Percentiles rank a stretch among this genome's conserved stretches.
Evolutionary conservation across 164 flowering plant genomes (phyloP).

Genomic region (Macadamia tetraphylla): DNA sequence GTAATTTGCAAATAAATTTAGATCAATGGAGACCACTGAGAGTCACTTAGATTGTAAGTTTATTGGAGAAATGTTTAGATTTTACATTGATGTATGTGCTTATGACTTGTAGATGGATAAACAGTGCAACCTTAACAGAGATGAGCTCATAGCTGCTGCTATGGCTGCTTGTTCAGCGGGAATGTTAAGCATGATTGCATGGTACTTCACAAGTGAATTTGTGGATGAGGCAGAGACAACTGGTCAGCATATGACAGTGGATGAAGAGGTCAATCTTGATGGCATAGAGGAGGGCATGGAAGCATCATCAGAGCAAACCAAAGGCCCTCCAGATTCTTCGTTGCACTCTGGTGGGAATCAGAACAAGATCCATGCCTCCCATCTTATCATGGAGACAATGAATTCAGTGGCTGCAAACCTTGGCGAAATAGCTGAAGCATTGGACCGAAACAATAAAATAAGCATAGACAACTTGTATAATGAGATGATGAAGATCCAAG

Average conservation of each 20-base stretch:
- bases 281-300: conserved; percentile 3
- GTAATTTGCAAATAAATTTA: neutral
- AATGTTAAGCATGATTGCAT: neutral
- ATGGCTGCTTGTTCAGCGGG: conserved; percentile 8
- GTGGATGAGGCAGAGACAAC: neutral
- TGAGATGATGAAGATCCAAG: conserved; percentile 6
- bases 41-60: neutral
- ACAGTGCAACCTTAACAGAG: neutral
- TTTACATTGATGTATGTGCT: neutral
- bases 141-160: conserved; percentile 4
- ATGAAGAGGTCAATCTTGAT: conserved; percentile 2
- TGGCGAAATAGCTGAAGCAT: neutral
- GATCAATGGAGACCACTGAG: neutral
- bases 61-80: neutral
- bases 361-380: neutral
- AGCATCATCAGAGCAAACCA: conserved; percentile 6
- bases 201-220: neutral
- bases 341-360: neutral
- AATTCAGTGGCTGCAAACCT: conserved; percentile 4
- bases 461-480: conserved; percentile 1
- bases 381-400: neutral
- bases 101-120: conserved; percentile 4
- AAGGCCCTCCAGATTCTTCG: neutral
- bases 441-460: neutral
- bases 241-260: neutral